Conservation (phyloP, 2,329 filamentous ascomycete genomes). For the Stylonectria norvegica region DNA sequence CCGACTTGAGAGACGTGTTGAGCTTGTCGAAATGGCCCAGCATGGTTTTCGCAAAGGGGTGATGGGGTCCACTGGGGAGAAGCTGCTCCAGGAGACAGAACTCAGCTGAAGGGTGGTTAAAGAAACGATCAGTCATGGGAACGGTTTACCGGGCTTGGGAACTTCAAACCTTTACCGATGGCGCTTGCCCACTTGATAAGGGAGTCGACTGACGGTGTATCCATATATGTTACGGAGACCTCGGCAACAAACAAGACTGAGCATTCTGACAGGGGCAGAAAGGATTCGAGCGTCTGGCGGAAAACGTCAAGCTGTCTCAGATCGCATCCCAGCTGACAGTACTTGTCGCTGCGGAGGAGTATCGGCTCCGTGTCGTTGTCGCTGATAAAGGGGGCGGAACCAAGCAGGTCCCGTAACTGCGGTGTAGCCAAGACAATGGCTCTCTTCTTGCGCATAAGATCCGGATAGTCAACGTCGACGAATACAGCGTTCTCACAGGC, state of each 20-base stretch:
- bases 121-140: too few species aligned
- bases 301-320: slow-evolving; percentile 64
- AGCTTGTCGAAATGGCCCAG: slow-evolving; percentile 78
- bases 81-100: slow-evolving; percentile 89
- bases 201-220: slow-evolving; percentile 65
- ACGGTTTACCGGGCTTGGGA: too few species aligned
- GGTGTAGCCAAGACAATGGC: slow-evolving; percentile 61
- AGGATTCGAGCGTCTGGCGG: slow-evolving; percentile 53
- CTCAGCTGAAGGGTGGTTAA: slow-evolving; percentile 48
- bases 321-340: slow-evolving; percentile 79
- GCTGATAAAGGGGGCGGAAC: slow-evolving; percentile 29
- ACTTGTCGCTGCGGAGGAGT: slow-evolving; percentile 64
- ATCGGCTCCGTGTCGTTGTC: slow-evolving; percentile 43
- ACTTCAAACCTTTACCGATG: slow-evolving; percentile 63
- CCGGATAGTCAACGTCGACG: slow-evolving; percentile 82
- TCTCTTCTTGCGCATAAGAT: slow-evolving; percentile 72
- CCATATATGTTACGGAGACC: slow-evolving; percentile 90
- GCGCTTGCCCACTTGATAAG: slow-evolving; percentile 75
- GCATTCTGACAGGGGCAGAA: slow-evolving; percentile 56
- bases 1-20: slow-evolving; percentile 71
- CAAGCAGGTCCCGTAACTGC: slow-evolving; percentile 47
- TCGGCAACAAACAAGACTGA: slow-evolving; percentile 80
- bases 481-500: slow-evolving; percentile 61
- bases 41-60: slow-evolving; percentile 88
- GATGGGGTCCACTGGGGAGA: slow-evolving; percentile 69